phyloP scores from a whole-genome alignment of 2,329 filamentous ascomycete genomes.

The Ustulina deusta region DNA sequence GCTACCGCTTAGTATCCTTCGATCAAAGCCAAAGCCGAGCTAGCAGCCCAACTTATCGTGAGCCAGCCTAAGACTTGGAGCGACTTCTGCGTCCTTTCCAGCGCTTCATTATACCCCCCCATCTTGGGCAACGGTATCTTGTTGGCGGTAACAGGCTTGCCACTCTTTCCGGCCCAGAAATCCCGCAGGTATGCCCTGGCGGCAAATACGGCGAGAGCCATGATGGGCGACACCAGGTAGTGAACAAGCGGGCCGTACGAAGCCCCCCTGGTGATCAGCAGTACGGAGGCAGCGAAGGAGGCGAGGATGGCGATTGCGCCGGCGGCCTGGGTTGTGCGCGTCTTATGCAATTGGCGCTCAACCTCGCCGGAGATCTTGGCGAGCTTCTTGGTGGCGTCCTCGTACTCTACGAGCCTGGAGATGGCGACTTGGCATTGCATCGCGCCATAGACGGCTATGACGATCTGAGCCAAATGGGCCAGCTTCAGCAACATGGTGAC shows the following conservation, averaged over 20 bases:
- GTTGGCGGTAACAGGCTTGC: constrained; percentile 35
- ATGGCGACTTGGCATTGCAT: constrained; percentile 58
- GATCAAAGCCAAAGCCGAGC: constrained; percentile 39
- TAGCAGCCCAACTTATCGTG: constrained; percentile 42
- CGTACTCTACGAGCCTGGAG: constrained; percentile 58
- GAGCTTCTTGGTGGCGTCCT: constrained; percentile 58
- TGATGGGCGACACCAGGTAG: constrained; percentile 37
- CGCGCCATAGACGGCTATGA: constrained; percentile 57
- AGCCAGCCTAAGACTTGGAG: constrained; percentile 43
- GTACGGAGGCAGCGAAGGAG: constrained; percentile 41
- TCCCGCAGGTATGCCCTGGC: constrained; percentile 40
- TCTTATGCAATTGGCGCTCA: constrained; percentile 57
- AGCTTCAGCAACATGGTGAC: constrained; percentile 47
- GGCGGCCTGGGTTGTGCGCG: constrained; percentile 57
- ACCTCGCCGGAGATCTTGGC: constrained; percentile 59
- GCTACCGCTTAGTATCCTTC: constrained; percentile 38
- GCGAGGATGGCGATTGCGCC: constrained; percentile 54
- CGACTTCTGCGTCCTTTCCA: constrained; percentile 41
- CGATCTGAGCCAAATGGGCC: constrained; percentile 54
- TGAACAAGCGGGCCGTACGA: constrained; percentile 37
- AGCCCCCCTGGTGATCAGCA: constrained; percentile 35
- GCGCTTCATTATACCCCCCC: constrained; percentile 47
- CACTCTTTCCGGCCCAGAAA: constrained; percentile 42
- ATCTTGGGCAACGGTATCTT: constrained; percentile 46
- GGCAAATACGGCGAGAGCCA: constrained; percentile 37